Evolutionary conservation across 75 land plant species (phyloP), one percentile per base, ranked within the genome.

Genomic region (Cupressus sempervirens): DNA sequence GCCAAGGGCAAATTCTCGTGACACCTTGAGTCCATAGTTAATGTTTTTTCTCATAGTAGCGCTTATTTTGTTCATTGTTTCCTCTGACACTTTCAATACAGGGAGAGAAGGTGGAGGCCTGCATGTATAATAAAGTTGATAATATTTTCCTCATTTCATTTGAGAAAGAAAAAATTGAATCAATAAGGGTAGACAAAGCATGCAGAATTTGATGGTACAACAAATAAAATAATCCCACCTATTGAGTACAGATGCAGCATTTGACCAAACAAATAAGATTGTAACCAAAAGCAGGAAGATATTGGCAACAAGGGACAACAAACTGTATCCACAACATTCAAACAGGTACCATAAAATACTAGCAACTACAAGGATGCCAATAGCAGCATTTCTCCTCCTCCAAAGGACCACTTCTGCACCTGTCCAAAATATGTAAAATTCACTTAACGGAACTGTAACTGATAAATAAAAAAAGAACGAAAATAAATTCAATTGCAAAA

Each of bases 231-330:
- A 76, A 82, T 45, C 86, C 26, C 76, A 93, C 96, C 96, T 88
- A 81, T 93, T 90, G 77, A 95, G 90, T 84, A 95, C 89, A 36
- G 90, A 72, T 13, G 95, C 97, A 65, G 92, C 89, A 88, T 90
- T 94, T 74, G 94, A 90, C 97, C 97, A 95, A 83, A 95, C 84
- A 84, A 95, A 95, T 68, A 95, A 89, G 58, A 95, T 93, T 34
- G 84, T 74, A 43, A 94, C 87, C 14, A 92, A 84, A 73, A 92
- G 88, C 46, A 95, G 83, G 15, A 95, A 75, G 35, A 91, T 89
- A 86, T 95, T 93, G 23, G 93, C 85, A 40, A 90, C 41, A 9
- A 93, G 84, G 13, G 95, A 84, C n/a, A 92, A 35, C 48, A 88
- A 35, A 75, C 87, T 93, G 77, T 95, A 93, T 23, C 93, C 95